phyloP scores from a whole-genome alignment of 805 yeast genomes.

The Metschnikowia reukaufii region DNA sequence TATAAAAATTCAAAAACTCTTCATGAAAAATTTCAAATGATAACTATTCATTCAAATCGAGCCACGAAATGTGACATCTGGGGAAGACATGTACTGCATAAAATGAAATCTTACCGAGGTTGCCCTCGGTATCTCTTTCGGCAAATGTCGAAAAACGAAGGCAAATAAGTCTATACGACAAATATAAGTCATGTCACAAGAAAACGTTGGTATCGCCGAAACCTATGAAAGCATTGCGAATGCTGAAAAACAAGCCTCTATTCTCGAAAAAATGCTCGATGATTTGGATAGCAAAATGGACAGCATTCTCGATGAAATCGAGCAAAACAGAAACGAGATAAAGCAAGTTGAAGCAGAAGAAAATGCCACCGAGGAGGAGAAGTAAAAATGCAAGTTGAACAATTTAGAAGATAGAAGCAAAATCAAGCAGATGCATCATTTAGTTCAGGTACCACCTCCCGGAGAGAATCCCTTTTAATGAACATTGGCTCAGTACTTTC shows the following conservation, averaged over 20 bases:
- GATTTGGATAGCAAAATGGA: conserved; percentile 65
- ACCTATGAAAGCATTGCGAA: conserved; percentile 61
- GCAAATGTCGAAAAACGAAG: background rate
- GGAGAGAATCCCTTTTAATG: conserved; percentile 28
- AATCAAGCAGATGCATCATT: background rate
- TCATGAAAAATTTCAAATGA: too few species aligned
- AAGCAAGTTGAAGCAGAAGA: background rate
- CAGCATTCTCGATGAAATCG: conserved; percentile 50
- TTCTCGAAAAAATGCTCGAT: conserved; percentile 65
- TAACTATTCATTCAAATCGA: too few species aligned
- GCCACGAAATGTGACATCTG: too few species aligned
- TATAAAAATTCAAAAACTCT: too few species aligned
- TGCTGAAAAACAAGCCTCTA: conserved; percentile 64
- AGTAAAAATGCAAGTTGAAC: background rate
- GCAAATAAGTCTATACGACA: background rate
- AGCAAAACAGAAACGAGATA: conserved; percentile 17
- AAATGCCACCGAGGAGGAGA: background rate
- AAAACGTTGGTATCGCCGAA: conserved; percentile 46
- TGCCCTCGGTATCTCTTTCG: background rate
- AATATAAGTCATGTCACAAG: conserved; percentile 28
- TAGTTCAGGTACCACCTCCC: conserved; percentile 8
- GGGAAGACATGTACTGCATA: too few species aligned
- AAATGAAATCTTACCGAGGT: background rate
- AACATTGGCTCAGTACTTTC: conserved; percentile 54
- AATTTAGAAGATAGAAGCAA: background rate